Base-by-base conservation (phyloP, 495 filamentous ascomycete genomes). In the Cenococcum geophilum region DNA sequence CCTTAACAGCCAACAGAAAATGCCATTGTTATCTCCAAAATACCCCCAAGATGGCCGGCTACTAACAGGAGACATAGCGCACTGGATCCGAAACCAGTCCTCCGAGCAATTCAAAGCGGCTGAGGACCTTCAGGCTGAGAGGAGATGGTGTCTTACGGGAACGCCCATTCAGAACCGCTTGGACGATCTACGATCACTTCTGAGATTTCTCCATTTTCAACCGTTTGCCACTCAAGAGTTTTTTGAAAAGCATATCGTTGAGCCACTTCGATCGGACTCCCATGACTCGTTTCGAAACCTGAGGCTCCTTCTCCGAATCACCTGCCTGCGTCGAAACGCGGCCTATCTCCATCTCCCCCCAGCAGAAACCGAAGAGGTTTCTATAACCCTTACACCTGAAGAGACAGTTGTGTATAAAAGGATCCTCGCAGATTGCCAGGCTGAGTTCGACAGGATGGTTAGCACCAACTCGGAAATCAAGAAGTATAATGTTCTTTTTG, bases 111-210 rank as follows among this genome's bases (percentile, higher is more conserved):
- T 89, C 18, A 88, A 91, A 71, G 88, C 90, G 0, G 86, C 92
- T n/a, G 86, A 88, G 62, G 79, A 82, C 16, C 76, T 97, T 11
- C 78, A 86, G 54, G 86, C 89, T 3, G 80, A 88, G 64, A 82
- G 91, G 23, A 84, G 91, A 21, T 97, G 92, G 92, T 91, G 92
- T 1, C 89, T 97, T 6, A 97, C 92, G 1, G 91, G 92, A 51
- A 95, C 89, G 0, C 89, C 91, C 0, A 86, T 92, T 21, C 89
- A 95, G 69, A 96, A 97, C 69, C 85, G 89, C 20, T 78, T 97
- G 5, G 90, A 95, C 55, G 92, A 97, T 70, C 78, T 97, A 5
- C 83, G 87, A 20, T 86, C 92, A 1, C 78, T 97, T 12, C 85
- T 92, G 53, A 89, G 86, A 22, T 97, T 97, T 65, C 74, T 97